Conservation (phyloP, 352 stramenopile genomes). For the Phytophthora aleatoria region DNA sequence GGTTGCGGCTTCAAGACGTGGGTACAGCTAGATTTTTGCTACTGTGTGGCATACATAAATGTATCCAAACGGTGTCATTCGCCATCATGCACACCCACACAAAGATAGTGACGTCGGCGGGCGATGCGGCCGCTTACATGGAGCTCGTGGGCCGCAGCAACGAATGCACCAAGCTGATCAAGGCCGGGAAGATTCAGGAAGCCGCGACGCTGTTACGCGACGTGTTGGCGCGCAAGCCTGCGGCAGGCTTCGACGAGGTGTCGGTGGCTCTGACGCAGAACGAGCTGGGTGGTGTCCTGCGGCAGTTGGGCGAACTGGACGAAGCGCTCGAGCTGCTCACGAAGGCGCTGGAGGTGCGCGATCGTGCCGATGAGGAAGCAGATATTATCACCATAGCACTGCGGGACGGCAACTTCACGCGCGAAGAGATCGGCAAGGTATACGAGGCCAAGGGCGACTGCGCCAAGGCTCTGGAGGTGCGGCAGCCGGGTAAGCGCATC, state of each 20-base stretch:
- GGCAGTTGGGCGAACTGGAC: constrained; percentile 47
- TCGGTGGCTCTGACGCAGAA: constrained; percentile 65
- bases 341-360: constrained; percentile 49
- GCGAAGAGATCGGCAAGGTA: constrained; percentile 74
- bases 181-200: constrained; percentile 42
- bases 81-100: too few relatives aligned
- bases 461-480: constrained; percentile 43
- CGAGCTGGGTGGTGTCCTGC: constrained; percentile 56
- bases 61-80: constrained; percentile 11
- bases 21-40: constrained; percentile 10
- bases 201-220: constrained; percentile 54
- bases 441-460: constrained; percentile 69
- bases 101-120: constrained; percentile 31
- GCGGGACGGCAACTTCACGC: constrained; percentile 67
- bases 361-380: constrained; percentile 37
- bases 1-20: constrained; percentile 17
- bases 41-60: neutral
- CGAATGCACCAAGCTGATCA: constrained; percentile 45
- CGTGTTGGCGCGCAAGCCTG: constrained; percentile 46
- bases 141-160: constrained; percentile 52
- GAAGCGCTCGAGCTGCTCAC: constrained; percentile 56
- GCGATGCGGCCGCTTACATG: constrained; percentile 52
- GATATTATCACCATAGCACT: constrained; percentile 42
- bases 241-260: constrained; percentile 62
- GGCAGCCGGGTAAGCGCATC: constrained; percentile 51